Evolutionary conservation across 345 rosid species (phyloP), one percentile per base, ranked within the genome.

Genomic region (Lepidium africanum): DNA sequence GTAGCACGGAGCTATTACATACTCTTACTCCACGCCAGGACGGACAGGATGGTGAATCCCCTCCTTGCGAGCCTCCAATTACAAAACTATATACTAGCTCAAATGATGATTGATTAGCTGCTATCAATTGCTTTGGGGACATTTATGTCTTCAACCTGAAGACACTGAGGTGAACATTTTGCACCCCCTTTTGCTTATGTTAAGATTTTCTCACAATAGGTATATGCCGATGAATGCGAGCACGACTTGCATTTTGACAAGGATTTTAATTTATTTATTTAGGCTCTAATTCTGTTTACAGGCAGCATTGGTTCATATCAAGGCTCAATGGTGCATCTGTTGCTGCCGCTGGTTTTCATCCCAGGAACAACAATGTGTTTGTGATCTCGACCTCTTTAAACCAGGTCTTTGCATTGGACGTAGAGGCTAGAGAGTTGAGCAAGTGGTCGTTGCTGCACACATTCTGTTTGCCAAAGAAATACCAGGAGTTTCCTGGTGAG

Each of bases 251-350:
- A 19, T 48, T 53, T 62, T 32, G 41, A 15, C 43, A 32, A 48
- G 45, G 48, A 12, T n/a, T 3, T 8, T 2, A 5, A 9, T 6
- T 51, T 16, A 30, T 5, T 57, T 10, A 58, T 49, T 45, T 5
- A 17, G 33, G 15, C 45, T 52, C 35, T 72, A 17, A 25, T 66
- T 45, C 46, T 46, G 65, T 49, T 59, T 35, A 63, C 85, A 94
- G 99, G 83, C 99, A 94, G 72, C 99, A 94, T 49, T 94, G 99
- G 99, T 86, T 91, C 82, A 83, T 88, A 58, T 82, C 95, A 70
- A 88, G 97, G 81, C 77, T 94, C 67, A 86, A 89, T 66, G 96
- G 94, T 56, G 95, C 99, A 64, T 91, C 92, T 71, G 92, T 94
- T 58, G 83, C 99, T 43, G 94, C 99, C 35, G 96, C 84, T 77